phyloP scores from a whole-genome alignment of 371 early-diverging fungal genomes.

The Mortierella sp. region DNA sequence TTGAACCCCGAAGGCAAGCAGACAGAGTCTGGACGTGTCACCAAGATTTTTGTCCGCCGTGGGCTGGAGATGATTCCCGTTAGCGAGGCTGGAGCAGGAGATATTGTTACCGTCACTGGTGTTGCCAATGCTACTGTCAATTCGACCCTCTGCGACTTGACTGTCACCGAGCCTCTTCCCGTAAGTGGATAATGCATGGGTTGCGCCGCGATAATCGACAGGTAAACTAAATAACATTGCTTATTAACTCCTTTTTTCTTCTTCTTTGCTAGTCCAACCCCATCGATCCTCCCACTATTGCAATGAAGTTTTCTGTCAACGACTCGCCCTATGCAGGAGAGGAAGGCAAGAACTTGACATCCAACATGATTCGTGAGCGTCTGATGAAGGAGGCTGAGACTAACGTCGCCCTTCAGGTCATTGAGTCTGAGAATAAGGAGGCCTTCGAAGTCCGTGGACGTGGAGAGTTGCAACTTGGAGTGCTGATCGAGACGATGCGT shows the following conservation, averaged over 20 bases:
- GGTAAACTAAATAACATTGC: background rate
- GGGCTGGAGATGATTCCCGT: slow-evolving; percentile 81
- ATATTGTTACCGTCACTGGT: slow-evolving; percentile 83
- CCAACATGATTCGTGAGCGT: slow-evolving; percentile 81
- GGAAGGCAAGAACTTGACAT: slow-evolving; percentile 81
- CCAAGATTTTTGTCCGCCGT: slow-evolving; percentile 77
- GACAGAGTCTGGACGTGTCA: slow-evolving; percentile 72
- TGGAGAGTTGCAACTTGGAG: slow-evolving; percentile 87
- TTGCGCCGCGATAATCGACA: background rate
- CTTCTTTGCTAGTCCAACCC: slow-evolving; percentile 63
- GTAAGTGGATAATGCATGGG: slow-evolving; percentile 19
- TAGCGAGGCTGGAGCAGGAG: slow-evolving; percentile 86
- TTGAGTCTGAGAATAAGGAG: slow-evolving; percentile 69
- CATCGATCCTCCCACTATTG: slow-evolving; percentile 86
- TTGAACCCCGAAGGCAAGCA: slow-evolving; percentile 74
- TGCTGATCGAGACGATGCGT: slow-evolving; percentile 89
- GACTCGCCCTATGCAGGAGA: slow-evolving; percentile 86
- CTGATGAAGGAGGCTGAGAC: slow-evolving; percentile 82
- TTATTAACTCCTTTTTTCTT: background rate
- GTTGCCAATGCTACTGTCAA: slow-evolving; percentile 80
- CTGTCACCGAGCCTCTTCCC: slow-evolving; percentile 71
- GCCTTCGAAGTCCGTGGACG: slow-evolving; percentile 87
- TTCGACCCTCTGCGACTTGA: slow-evolving; percentile 77
- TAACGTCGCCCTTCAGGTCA: slow-evolving; percentile 81
- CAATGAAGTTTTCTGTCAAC: slow-evolving; percentile 85